phyloP scores from a whole-genome alignment of 2,329 filamentous ascomycete genomes.

The Seiridium cupressi region DNA sequence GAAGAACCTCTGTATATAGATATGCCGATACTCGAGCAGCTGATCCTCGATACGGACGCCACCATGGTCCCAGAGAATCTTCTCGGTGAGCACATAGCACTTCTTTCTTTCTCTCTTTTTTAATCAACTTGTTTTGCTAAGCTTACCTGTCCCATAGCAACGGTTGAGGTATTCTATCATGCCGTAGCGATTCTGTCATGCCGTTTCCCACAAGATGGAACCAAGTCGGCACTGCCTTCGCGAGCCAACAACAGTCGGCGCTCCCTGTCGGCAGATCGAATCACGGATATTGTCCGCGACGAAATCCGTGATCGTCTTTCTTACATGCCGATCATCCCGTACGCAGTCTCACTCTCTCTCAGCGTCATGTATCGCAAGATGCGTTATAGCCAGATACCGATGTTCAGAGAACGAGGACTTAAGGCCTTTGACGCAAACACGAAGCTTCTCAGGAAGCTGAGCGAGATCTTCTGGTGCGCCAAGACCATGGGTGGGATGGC shows the following conservation, averaged over 20 bases:
- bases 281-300: slow-evolving; percentile 51
- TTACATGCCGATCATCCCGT: slow-evolving; percentile 58
- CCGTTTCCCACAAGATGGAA: slow-evolving; percentile 40
- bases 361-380: slow-evolving; percentile 64
- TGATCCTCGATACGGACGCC: slow-evolving; percentile 54
- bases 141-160: slow-evolving; percentile 39
- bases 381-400: slow-evolving; percentile 57
- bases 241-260: slow-evolving; percentile 54
- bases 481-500: slow-evolving; percentile 54
- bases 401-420: slow-evolving; percentile 56
- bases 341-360: slow-evolving; percentile 59
- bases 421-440: slow-evolving; percentile 54
- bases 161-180: slow-evolving; percentile 63
- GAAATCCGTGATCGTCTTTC: slow-evolving; percentile 45
- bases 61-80: slow-evolving; percentile 46
- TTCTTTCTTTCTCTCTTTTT: background rate
- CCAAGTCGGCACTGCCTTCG: slow-evolving; percentile 36
- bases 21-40: slow-evolving; percentile 54
- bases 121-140: background rate
- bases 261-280: slow-evolving; percentile 56
- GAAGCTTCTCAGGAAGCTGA: slow-evolving; percentile 48
- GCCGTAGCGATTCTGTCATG: slow-evolving; percentile 63
- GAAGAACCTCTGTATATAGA: slow-evolving; percentile 49
- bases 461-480: slow-evolving; percentile 58
- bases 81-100: slow-evolving; percentile 39